Percentiles rank a stretch among this genome's conserved stretches.
These are phyloP conservation scores for Talaromyces funiculosus DNA, from an alignment of 2,329 filamentous ascomycete genomes.

Conservation along the genomic window DNA sequence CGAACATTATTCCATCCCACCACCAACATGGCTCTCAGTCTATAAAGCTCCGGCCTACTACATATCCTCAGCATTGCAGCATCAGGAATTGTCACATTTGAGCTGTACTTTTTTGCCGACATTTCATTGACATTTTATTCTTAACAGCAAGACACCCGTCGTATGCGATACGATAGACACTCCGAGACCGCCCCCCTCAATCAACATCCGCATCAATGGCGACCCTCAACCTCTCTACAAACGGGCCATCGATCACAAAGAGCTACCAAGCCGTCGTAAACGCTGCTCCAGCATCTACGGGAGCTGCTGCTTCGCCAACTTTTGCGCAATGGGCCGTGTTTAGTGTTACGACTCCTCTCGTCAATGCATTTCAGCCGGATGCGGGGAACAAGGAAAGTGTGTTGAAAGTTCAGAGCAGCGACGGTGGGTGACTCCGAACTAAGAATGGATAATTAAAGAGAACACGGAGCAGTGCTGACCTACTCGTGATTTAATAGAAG, in stretches of 20 bases:
- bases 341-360: slow-evolving; percentile 82
- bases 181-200: background rate
- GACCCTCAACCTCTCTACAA: slow-evolving; percentile 71
- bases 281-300: slow-evolving; percentile 51
- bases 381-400: slow-evolving; percentile 83
- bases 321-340: slow-evolving; percentile 92
- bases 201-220: slow-evolving; percentile 52
- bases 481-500: slow-evolving; percentile 53
- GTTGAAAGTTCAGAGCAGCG: slow-evolving; percentile 86
- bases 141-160: background rate
- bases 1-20: background rate
- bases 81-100: background rate
- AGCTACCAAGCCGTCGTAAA: slow-evolving; percentile 67
- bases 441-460: background rate
- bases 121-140: background rate
- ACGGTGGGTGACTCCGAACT: slow-evolving; percentile 55
- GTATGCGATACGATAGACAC: slow-evolving; percentile 11
- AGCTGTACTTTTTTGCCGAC: no score
- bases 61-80: background rate
- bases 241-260: slow-evolving; percentile 72
- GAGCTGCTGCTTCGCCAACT: slow-evolving; percentile 64
- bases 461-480: background rate
- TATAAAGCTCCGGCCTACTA: background rate
- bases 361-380: slow-evolving; percentile 85
- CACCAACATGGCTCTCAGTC: background rate